Percentiles rank a stretch among this genome's conserved stretches.
Conservation (phyloP, 2,329 filamentous ascomycete species). For the Epichloe sp. region DNA sequence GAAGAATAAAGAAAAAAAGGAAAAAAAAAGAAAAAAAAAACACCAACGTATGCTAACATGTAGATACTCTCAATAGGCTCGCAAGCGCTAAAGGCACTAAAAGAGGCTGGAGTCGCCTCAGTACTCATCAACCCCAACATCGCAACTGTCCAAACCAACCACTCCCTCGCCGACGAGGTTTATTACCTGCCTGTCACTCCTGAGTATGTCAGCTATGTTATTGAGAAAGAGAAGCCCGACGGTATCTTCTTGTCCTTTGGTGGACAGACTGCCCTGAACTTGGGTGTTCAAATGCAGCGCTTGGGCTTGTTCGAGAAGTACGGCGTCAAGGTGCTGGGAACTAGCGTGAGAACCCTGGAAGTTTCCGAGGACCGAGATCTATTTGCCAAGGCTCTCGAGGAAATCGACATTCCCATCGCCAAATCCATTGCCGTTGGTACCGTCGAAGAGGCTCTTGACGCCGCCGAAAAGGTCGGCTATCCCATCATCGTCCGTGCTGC, state of each 20-base stretch:
- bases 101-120: constrained; percentile 83
- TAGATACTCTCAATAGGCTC: constrained; percentile 47
- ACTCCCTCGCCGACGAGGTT: constrained; percentile 89
- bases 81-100: constrained; percentile 91
- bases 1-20: background rate
- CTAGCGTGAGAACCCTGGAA: constrained; percentile 86
- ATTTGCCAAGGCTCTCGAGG: constrained; percentile 87
- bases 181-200: constrained; percentile 97
- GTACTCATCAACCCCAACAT: constrained; percentile 98
- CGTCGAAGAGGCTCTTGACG: constrained; percentile 81
- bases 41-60: constrained; percentile 7
- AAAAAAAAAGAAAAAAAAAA: background rate
- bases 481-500: constrained; percentile 97
- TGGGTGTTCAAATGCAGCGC: constrained; percentile 95
- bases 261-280: constrained; percentile 90
- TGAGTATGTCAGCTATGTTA: constrained; percentile 95
- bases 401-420: constrained; percentile 95
- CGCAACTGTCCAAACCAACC: constrained; percentile 94
- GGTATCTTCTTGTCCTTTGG: constrained; percentile 96
- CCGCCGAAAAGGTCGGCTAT: constrained; percentile 79
- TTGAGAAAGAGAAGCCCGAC: constrained; percentile 89
- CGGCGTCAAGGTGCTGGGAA: constrained; percentile 89
- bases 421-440: constrained; percentile 89
- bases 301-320: constrained; percentile 93
- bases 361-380: constrained; percentile 92